Evolutionary conservation across 2,329 filamentous ascomycete species (phyloP), one percentile per base, ranked within the genome.

Genomic region (Keithomyces neogunnii): DNA sequence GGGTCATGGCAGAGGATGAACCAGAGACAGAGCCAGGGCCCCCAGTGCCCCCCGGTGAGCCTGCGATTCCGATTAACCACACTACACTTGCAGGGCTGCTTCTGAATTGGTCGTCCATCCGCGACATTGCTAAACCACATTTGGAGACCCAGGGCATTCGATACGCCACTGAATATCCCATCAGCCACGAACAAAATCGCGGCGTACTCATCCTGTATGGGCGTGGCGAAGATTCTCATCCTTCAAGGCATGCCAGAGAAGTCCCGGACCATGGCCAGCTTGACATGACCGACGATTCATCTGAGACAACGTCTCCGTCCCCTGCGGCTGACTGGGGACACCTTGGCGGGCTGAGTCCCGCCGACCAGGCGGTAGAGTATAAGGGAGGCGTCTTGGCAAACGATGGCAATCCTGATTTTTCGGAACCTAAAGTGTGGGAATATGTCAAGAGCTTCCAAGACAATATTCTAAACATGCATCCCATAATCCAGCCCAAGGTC

Each of bases 11-110:
- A 3, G 77, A 76, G 39, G 74, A 80, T 33, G 73, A 77, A 49
- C 66, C 73, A 48, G 76, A 81, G 51, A 69, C 69, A 2, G 73
- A 77, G 44, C 75, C 77, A 26, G 75, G 76, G 6, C 74, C 75
- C 6, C 69, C 74, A 9, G 76, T 80, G 5, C 71, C 69, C 10
- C 77, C 77, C 1, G 82, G 81, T 45, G 77, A 83, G 57, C 79
- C 87, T 11, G 81, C 86, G 2, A 88, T 95, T 51, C 88, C 89
- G 1, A 80, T 84, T 31, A 88, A 95, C 58, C 92, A 97, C 62
- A 95, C 89, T 0, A 96, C 91, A 0, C 82, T 89, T n/a, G 90
- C 90, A 1, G 88, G 93, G 48, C 81, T 90, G 55, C 73, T 97
- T 19, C 72, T 97, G 31, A 75, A 79, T 45, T 90, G 86, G 83